Base-by-base conservation (phyloP, 305 asterid species). In the Fraxinus dipetala region DNA sequence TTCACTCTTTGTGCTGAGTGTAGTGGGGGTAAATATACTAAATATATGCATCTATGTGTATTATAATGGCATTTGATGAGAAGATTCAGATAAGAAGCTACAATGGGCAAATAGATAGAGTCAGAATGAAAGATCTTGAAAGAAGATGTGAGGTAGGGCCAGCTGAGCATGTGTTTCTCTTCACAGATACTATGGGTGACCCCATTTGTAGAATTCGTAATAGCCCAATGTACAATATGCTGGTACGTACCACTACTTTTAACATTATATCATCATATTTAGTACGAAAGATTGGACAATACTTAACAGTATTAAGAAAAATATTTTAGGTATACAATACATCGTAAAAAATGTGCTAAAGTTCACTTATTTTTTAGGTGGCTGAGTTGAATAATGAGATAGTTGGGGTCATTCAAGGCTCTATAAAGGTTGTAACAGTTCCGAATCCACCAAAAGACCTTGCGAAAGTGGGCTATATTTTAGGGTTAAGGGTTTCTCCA, bases 111-210 rank as follows among this genome's bases (percentile, higher is more conserved):
- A 45, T 54, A 5, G 89, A 87, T 74, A 87, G 86, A 77, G 81
- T 56, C 31, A 31, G 87, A 6, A 84, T 83, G 22, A 89, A 87
- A 81, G 87, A 83, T 67, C 89, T 87, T 14, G 81, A 85, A 84
- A 85, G 87, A 87, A 85, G 86, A 73, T 87, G 90, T 77, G 87
- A 79, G 78, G 90, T 83, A 85, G 90, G 90, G 36, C 87, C 89
- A 77, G 48, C 67, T 11, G 87, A 85, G 11, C 81, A 85, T 75
- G 83, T 81, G 11, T 87, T 83, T 35, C 87, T 85, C 83, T 83
- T 83, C 88, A 79, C 88, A 26, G 89, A 87, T 72, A 83, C 85
- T 31, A 65, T 87, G 83, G 90, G 89, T 80, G 90, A 87, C 87
- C 90, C 90, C 90, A 83, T 85, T 26, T 87, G 84, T 65, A 79